phyloP scores from a whole-genome alignment of 257 asterid genomes.

The Gentiana macrophylla region DNA sequence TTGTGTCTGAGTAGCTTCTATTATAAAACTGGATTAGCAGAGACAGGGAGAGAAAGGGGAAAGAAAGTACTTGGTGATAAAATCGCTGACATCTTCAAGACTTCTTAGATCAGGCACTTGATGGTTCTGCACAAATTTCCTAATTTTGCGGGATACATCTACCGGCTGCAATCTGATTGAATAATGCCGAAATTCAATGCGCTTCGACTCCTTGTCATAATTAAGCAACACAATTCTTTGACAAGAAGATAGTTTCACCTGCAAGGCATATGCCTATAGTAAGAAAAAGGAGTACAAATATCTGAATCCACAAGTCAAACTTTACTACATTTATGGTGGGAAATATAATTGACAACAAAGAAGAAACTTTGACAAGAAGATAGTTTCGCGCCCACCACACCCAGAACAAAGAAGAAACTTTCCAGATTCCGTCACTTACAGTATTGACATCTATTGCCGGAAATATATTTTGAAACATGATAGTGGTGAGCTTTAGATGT shows the following conservation, averaged over 20 bases:
- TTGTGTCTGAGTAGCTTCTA: too few species aligned
- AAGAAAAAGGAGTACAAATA: constrained; percentile 8
- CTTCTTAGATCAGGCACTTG: constrained; percentile 76
- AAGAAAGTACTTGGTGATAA: constrained; percentile 56
- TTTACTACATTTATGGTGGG: too few species aligned
- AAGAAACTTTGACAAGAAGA: too few species aligned
- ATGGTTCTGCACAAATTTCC: constrained; percentile 89
- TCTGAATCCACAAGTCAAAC: too few species aligned
- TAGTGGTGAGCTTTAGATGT: constrained; percentile 81
- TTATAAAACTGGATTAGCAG: not conserved
- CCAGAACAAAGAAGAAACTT: not conserved
- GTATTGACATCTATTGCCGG: constrained; percentile 90
- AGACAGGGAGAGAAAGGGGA: constrained; percentile 7
- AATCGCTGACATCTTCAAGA: constrained; percentile 90
- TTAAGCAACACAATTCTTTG: constrained; percentile 91
- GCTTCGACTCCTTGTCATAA: constrained; percentile 81
- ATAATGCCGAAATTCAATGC: constrained; percentile 81
- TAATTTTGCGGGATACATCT: constrained; percentile 75
- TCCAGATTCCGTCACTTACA: constrained; percentile 34
- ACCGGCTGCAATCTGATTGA: constrained; percentile 90
- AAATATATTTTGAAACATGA: constrained; percentile 88
- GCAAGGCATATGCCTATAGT: constrained; percentile 13
- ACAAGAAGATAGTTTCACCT: constrained; percentile 91
- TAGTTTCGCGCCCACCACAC: too few species aligned
- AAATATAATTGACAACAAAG: too few species aligned